phyloP scores from a whole-genome alignment of 116 monocot genomes.

The Zostera marina region DNA sequence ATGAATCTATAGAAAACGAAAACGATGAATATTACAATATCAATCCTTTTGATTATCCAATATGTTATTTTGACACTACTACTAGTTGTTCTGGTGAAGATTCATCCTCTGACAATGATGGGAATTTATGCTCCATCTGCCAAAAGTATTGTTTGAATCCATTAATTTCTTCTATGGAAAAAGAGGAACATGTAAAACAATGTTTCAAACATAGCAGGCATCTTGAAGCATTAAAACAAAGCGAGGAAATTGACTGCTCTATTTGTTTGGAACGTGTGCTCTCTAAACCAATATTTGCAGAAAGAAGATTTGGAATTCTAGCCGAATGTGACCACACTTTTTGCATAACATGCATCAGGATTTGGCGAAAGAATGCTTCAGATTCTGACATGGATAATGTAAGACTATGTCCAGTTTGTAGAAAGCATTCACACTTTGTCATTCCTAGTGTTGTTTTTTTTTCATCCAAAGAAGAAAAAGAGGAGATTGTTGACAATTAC shows the following conservation, averaged over 20 bases:
- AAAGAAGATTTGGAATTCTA: conserved; percentile 86
- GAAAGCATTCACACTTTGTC: conserved; percentile 87
- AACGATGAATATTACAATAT: conserved; percentile 4
- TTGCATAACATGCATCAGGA: conserved; percentile 85
- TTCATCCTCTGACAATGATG: conserved; percentile 58
- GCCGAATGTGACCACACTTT: conserved; percentile 96
- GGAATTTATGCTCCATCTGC: conserved; percentile 63
- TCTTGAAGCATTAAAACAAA: conserved; percentile 58
- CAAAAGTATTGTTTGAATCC: conserved; percentile 82
- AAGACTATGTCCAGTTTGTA: conserved; percentile 81
- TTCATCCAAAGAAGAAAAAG: conserved; percentile 68
- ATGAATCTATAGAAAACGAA: not conserved
- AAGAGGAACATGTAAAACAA: conserved; percentile 58
- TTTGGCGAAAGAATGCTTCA: conserved; percentile 83
- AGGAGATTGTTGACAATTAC: conserved; percentile 72
- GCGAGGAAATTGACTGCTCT: conserved; percentile 92
- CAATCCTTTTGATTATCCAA: conserved; percentile 41
- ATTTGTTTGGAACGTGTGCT: conserved; percentile 86
- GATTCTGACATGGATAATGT: conserved; percentile 77
- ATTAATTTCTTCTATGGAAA: conserved; percentile 57
- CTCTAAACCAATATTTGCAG: conserved; percentile 60
- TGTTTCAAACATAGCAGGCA: conserved; percentile 53
- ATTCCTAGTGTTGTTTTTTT: conserved; percentile 93
- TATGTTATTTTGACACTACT: conserved; percentile 81
- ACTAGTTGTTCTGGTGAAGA: conserved; percentile 71